Evolutionary conservation across 805 yeast species (phyloP), one percentile per base, ranked within the genome.

Genomic region (Saturnispora gosingensis): DNA sequence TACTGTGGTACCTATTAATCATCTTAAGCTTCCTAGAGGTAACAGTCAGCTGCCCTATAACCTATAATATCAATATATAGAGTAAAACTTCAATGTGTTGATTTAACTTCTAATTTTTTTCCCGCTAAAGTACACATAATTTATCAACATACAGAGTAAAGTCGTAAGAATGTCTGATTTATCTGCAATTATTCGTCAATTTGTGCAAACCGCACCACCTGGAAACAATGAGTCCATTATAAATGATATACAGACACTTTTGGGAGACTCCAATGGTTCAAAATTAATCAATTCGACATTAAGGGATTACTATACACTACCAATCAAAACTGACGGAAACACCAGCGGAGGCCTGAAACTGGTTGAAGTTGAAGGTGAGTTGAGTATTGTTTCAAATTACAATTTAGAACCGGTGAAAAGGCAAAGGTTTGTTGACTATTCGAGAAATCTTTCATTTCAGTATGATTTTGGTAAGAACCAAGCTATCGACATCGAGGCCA

Each of bases 391-490:
- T 13, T 75, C 83, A 1, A 64, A 72, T 52, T 74, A 69, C 64
- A 83, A 82, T 57, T 22, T 40, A 18, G 48, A 40, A 24, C 68
- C 69, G 46, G 11, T 7, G 4, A 59, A 65, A 16, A 78, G 74
- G 2, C 58, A 80, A 15, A 82, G 80, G 59, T 82, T 74, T 57
- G 69, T 74, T 56, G 95, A 86, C 60, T 76, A 74, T 30, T 66
- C 67, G 1, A 67, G 65, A 28, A 72, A 74, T 25, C 63, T 74
- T 48, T 64, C 71, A 40, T 83, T 84, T 63, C 78, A 79, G 51
- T 78, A 84, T 45, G 86, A 85, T 62, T 77, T 82, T 55, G 62
- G 72, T 9, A 64, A 69, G 5, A 70, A 70, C 51, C 67, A 61
- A 49, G 81, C 77, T 15, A 71, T 77, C 43, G 85, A 81, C 56